Evolutionary conservation across 2,329 filamentous ascomycete species (phyloP).

Genomic region (Trichocomaceae sp.): DNA sequence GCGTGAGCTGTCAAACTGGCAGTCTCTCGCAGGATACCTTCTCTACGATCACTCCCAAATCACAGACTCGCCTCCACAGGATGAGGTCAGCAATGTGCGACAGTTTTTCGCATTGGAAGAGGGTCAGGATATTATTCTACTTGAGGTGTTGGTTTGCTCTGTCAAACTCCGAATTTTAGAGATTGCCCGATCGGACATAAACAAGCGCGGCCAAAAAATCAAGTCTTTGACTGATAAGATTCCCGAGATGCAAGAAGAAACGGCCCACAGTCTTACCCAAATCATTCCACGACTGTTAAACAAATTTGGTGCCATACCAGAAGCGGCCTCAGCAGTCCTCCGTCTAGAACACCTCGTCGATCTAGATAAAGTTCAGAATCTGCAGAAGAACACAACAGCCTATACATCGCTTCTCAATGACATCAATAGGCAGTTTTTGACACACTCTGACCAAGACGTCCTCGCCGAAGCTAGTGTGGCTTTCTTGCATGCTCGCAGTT

Average conservation of each 20-base stretch:
- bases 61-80: constrained; percentile 46
- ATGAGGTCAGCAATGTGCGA: constrained; percentile 60
- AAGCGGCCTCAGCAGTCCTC: constrained; percentile 78
- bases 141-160: constrained; percentile 78
- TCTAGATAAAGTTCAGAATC: constrained; percentile 77
- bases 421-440: constrained; percentile 85
- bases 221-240: constrained; percentile 57
- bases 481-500: constrained; percentile 75
- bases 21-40: constrained; percentile 79
- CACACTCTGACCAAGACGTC: constrained; percentile 82
- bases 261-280: constrained; percentile 67
- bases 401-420: constrained; percentile 81
- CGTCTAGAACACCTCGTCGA: constrained; percentile 81
- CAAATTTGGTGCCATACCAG: constrained; percentile 86
- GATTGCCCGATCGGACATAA: constrained; percentile 54
- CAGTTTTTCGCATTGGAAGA: constrained; percentile 65
- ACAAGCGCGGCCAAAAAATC: constrained; percentile 50
- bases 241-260: constrained; percentile 66
- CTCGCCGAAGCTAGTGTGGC: constrained; percentile 76
- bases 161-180: constrained; percentile 68
- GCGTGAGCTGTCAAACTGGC: constrained; percentile 77
- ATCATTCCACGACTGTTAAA: constrained; percentile 80
- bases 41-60: constrained; percentile 80
- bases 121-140: constrained; percentile 73
- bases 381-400: constrained; percentile 75